Evolutionary conservation across 441 rosid species (phyloP), one percentile per base, ranked within the genome.

Genomic region (Arabidopsis lyrata): DNA sequence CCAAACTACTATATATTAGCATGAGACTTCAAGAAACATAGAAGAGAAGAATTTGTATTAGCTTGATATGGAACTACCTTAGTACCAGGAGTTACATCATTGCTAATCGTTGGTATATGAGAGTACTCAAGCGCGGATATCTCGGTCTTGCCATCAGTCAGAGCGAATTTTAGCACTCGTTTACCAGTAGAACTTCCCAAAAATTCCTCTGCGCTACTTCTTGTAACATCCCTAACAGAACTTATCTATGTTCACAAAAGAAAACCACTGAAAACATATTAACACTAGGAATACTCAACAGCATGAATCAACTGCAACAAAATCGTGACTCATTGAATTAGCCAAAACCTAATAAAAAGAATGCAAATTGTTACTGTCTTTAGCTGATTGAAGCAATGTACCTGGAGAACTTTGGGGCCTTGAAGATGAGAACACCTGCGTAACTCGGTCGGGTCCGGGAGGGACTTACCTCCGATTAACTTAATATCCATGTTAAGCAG

Each of bases 351-450:
- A 44, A 31, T 2, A 44, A 68, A 45, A 56, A 32, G 12, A 69
- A 10, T 45, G 15, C 4, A 5, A 29, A 32, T 13, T 42, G 38
- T 36, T 53, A 39, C 15, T 41, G 32, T 16, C 4, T 36, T 55
- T 31, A 57, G 70, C 39, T 64, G 31, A 22, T 45, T 15, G 31
- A 60, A 16, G 41, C 14, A 35, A 42, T 31, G 24, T 65, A 56
- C 98, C 95, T 92, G 99, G 36, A 94, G 94, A 42, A 92, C 80
- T 84, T 82, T 85, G 64, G 94, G 99, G 48, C 95, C 97, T 44
- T 72, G 88, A 65, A 94, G 77, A 79, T 81, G 74, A 48, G 94
- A 70, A 14, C 79, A 77, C 70, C 83, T 88, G 11, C 86, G 90
- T 41, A 83, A 72, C 38, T 72, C 72, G 15, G 68, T 77, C 8